Conservation (phyloP, 345 rosid species). For the Eucalyptus decipiens region DNA sequence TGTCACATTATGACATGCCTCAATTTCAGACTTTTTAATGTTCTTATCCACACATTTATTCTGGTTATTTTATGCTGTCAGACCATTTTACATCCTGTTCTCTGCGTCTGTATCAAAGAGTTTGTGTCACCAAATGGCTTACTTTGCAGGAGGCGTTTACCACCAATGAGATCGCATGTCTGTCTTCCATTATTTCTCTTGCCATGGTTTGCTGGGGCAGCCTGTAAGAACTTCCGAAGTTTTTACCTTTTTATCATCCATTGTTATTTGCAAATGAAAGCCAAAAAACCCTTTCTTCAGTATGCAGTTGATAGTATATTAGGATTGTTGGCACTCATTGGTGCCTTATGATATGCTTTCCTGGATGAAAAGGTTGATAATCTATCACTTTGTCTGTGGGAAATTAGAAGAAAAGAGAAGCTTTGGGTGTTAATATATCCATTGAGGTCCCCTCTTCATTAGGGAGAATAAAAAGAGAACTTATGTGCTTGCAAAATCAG, state of each 20-base stretch:
- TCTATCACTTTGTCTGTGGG: neutral
- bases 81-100: neutral
- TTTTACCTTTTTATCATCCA: neutral
- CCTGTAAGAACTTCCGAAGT: slow-evolving; percentile 27
- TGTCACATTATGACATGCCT: neutral
- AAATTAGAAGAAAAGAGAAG: neutral
- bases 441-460: neutral
- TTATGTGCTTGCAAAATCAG: neutral
- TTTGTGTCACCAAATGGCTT: neutral
- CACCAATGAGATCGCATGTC: slow-evolving; percentile 61
- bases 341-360: neutral
- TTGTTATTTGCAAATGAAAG: neutral
- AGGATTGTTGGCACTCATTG: neutral
- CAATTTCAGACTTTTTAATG: neutral
- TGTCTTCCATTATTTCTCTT: slow-evolving; percentile 60
- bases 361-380: neutral
- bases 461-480: neutral
- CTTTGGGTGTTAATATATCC: neutral
- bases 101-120: neutral
- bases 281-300: neutral
- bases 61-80: neutral
- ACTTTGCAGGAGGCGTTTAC: slow-evolving; percentile 67
- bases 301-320: neutral
- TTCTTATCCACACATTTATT: neutral
- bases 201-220: slow-evolving; percentile 73